phyloP scores from a whole-genome alignment of 176 grass and related monocot genomes.

The Carex pumila region DNA sequence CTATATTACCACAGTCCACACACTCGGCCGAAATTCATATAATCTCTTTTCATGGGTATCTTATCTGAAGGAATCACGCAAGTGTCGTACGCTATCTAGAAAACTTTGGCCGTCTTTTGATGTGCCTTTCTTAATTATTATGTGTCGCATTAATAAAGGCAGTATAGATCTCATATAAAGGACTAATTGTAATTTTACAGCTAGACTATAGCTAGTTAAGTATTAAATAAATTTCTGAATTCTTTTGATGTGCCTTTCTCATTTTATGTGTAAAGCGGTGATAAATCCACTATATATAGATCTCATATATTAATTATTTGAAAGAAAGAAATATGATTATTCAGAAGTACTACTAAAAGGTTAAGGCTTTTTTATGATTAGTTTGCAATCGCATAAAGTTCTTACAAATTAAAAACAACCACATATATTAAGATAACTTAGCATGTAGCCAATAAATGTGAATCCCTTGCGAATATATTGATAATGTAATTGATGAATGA shows the following conservation, averaged over 20 bases:
- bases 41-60: neutral
- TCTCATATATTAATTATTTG: too few species aligned
- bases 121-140: neutral
- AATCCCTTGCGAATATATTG: neutral
- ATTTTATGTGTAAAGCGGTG: too few species aligned
- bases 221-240: neutral
- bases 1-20: neutral
- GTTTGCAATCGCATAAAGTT: neutral
- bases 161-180: neutral
- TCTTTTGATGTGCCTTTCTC: too few species aligned
- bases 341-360: too few species aligned
- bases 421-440: neutral
- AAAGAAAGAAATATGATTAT: too few species aligned
- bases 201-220: neutral
- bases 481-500: neutral
- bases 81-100: neutral
- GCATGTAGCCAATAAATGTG: neutral
- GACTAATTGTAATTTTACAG: neutral
- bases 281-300: too few species aligned
- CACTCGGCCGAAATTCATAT: neutral
- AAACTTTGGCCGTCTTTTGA: neutral
- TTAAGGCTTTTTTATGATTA: neutral
- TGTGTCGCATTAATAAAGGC: neutral
- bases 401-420: neutral
- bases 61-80: conserved; percentile 17